phyloP scores from a whole-genome alignment of 2,329 filamentous ascomycete species.

The Talaromyces pinophilus region DNA sequence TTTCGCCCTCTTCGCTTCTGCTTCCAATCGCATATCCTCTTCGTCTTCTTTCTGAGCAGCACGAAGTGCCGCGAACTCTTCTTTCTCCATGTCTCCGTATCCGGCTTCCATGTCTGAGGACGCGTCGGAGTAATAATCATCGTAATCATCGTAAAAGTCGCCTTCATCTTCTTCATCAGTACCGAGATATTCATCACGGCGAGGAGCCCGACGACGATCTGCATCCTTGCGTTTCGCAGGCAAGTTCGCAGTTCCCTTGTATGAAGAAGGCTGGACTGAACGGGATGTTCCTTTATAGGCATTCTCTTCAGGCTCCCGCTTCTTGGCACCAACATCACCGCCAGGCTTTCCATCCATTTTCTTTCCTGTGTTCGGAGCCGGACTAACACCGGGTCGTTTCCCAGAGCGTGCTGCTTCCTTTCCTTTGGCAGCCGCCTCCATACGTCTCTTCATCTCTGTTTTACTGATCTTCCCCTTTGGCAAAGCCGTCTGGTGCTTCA shows the following conservation, averaged over 20 bases:
- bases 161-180: conserved; percentile 53
- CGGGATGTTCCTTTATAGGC: conserved; percentile 45
- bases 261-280: conserved; percentile 33
- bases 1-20: conserved; percentile 50
- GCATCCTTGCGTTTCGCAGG: conserved; percentile 33
- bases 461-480: conserved; percentile 59
- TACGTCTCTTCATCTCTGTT: conserved; percentile 54
- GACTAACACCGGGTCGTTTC: conserved; percentile 31
- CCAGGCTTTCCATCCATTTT: conserved; percentile 28
- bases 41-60: conserved; percentile 50
- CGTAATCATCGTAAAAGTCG: conserved; percentile 42
- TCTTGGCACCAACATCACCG: conserved; percentile 30
- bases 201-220: conserved; percentile 32
- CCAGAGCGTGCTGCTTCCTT: conserved; percentile 35
- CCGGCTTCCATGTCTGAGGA: conserved; percentile 56
- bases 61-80: conserved; percentile 46
- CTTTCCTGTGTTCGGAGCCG: conserved; percentile 24
- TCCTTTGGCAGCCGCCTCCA: conserved; percentile 45
- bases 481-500: conserved; percentile 56
- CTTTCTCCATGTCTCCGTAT: conserved; percentile 47
- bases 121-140: conserved; percentile 48
- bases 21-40: conserved; percentile 46
- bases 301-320: conserved; percentile 36
- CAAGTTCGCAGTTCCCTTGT: conserved; percentile 47
- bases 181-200: conserved; percentile 47